Conservation (phyloP, 441 rosid genomes). For the Adansonia rubrostipa region DNA sequence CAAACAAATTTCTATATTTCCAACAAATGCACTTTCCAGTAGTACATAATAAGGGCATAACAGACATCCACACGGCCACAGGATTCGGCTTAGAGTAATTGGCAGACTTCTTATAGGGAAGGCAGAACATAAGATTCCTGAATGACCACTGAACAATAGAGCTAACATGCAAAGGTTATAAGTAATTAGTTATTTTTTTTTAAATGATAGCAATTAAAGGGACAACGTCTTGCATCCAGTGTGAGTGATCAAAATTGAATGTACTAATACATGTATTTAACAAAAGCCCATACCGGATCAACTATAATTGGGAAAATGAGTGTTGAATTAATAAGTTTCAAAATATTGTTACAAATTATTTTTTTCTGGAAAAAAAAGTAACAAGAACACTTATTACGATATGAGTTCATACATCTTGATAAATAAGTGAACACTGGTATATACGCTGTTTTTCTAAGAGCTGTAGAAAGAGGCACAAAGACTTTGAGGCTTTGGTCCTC, state of each 20-base stretch:
- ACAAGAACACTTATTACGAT: neutral
- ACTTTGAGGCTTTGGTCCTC: constrained; percentile 28
- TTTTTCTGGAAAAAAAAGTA: neutral
- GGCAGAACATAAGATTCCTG: neutral
- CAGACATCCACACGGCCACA: neutral
- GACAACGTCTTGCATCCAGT: neutral
- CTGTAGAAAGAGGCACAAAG: neutral
- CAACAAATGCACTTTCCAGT: neutral
- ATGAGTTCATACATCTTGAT: neutral
- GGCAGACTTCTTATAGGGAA: neutral
- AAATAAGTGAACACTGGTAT: constrained; percentile 8
- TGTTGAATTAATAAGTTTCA: neutral
- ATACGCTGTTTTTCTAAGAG: neutral
- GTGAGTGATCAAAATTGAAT: neutral
- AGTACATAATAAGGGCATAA: neutral
- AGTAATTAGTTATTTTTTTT: neutral
- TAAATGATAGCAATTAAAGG: neutral
- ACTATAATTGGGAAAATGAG: neutral
- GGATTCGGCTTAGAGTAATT: neutral
- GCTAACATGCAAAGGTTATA: neutral
- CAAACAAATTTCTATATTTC: neutral
- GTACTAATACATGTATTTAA: neutral
- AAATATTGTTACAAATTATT: neutral
- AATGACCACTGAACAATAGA: neutral
- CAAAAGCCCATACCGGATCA: neutral